Conservation (phyloP, 2,329 filamentous ascomycete species). For the Neofusicoccum laricinum region DNA sequence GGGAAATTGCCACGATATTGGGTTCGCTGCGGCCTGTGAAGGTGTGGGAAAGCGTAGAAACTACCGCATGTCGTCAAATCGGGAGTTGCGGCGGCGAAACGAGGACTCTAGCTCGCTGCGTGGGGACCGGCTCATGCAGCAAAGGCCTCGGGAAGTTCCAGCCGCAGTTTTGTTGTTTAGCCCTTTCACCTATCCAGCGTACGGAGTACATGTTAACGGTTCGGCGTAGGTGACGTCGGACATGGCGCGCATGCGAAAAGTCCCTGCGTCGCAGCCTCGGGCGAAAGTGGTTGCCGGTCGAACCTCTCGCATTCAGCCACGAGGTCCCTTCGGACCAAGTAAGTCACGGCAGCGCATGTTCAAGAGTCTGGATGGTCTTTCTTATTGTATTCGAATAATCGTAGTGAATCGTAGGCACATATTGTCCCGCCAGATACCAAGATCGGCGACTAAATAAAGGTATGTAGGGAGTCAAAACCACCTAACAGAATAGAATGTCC, state of each 20-base stretch:
- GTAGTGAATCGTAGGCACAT: too few relatives aligned
- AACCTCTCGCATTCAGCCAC: not conserved
- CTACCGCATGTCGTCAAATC: not conserved
- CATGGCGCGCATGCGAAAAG: not conserved
- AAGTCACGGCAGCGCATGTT: too few relatives aligned
- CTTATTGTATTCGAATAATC: too few relatives aligned
- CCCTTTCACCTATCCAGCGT: not conserved
- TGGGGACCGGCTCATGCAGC: too few relatives aligned
- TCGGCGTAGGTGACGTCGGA: not conserved
- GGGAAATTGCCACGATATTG: not conserved
- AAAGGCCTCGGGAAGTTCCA: not conserved
- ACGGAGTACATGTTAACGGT: not conserved
- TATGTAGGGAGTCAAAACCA: conserved; percentile 67
- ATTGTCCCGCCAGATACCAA: too few relatives aligned
- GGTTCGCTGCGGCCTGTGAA: not conserved
- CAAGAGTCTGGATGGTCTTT: too few relatives aligned
- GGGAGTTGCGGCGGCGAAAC: not conserved
- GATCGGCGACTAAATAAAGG: too few relatives aligned
- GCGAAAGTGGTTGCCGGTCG: not conserved
- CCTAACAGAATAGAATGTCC: conserved; percentile 54
- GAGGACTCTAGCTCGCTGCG: not conserved
- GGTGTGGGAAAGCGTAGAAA: not conserved
- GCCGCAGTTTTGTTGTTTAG: not conserved
- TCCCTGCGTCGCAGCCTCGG: not conserved
- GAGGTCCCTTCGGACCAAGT: too few relatives aligned